phyloP scores from a whole-genome alignment of 768 basidiomycete species.

The Lentinula guzmanii region DNA sequence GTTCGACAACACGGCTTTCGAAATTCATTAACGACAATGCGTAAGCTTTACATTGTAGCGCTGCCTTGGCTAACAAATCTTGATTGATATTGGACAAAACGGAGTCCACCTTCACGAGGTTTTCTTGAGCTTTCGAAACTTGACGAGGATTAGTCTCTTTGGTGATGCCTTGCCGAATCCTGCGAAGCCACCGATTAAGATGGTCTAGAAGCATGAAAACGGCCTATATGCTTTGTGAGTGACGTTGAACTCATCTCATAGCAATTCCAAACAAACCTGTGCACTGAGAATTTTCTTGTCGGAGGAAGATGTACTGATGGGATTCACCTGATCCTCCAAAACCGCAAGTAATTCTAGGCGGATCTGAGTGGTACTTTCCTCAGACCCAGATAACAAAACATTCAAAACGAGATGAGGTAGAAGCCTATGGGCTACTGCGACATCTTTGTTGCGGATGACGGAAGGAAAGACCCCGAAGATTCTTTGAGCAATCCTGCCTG shows the following conservation, averaged over 20 bases:
- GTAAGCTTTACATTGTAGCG: conserved; percentile 90
- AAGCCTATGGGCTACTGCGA: conserved; percentile 86
- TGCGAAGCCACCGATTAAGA: conserved; percentile 82
- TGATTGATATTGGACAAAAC: conserved; percentile 79
- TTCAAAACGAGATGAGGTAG: conserved; percentile 90
- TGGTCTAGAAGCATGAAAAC: conserved; percentile 95
- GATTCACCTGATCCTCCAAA: conserved; percentile 79
- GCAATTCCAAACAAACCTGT: conserved; percentile 51
- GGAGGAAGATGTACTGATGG: conserved; percentile 45
- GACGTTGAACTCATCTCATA: neutral
- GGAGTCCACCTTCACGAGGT: conserved; percentile 71
- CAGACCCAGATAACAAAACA: conserved; percentile 69
- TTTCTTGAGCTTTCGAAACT: conserved; percentile 43
- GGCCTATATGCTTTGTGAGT: conserved; percentile 41
- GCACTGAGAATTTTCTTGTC: conserved; percentile 90
- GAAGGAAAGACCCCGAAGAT: conserved; percentile 80
- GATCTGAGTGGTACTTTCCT: conserved; percentile 58
- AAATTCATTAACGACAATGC: conserved; percentile 94
- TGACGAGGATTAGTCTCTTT: conserved; percentile 51
- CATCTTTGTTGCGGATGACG: conserved; percentile 81
- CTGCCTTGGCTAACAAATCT: conserved; percentile 87
- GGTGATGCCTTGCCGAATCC: conserved; percentile 60
- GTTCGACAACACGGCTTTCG: conserved; percentile 69
- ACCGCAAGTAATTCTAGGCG: conserved; percentile 74
- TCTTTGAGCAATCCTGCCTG: conserved; percentile 47